A percentile compares a stretch with the other conserved stretches of the same genome.
These are phyloP conservation scores for Rhododendron vialii DNA, from an alignment of 148 eudicot genomes.

Conservation along the genomic window DNA sequence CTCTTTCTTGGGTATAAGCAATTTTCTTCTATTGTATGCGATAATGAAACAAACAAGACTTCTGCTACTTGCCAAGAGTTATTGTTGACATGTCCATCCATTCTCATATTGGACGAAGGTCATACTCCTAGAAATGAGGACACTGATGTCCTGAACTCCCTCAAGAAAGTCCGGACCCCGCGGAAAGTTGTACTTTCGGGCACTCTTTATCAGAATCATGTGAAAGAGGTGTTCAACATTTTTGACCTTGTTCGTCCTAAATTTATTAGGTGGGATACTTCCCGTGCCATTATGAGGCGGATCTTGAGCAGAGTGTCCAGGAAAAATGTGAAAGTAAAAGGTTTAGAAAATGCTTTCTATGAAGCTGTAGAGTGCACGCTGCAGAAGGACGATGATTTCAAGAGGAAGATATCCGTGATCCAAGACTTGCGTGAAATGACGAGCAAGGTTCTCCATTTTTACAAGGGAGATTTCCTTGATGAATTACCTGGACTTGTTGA, in stretches of 20 bases:
- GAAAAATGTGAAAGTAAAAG: slow-evolving; percentile 35
- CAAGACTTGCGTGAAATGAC: slow-evolving; percentile 85
- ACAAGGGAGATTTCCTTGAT: slow-evolving; percentile 81
- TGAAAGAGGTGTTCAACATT: slow-evolving; percentile 83
- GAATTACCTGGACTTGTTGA: slow-evolving; percentile 88
- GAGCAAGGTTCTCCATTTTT: slow-evolving; percentile 71
- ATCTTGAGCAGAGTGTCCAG: slow-evolving; percentile 59
- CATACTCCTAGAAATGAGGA: slow-evolving; percentile 90
- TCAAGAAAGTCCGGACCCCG: slow-evolving; percentile 70
- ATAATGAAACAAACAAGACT: slow-evolving; percentile 31
- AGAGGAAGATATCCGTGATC: slow-evolving; percentile 58
- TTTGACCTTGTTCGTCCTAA: slow-evolving; percentile 80
- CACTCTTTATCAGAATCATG: slow-evolving; percentile 91
- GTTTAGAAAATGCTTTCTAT: slow-evolving; percentile 53
- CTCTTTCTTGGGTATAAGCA: slow-evolving; percentile 81
- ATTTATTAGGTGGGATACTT: slow-evolving; percentile 53
- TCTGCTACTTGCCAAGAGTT: slow-evolving; percentile 62
- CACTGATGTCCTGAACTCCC: slow-evolving; percentile 68
- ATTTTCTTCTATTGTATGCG: slow-evolving; percentile 68
- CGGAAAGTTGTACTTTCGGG: slow-evolving; percentile 94
- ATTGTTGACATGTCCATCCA: slow-evolving; percentile 48
- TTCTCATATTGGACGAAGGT: slow-evolving; percentile 86
- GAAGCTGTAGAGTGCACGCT: slow-evolving; percentile 73
- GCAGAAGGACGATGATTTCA: slow-evolving; percentile 58
- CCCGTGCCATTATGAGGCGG: slow-evolving; percentile 48